Base-by-base conservation (phyloP, 805 yeast species). In the Debaryomyces tyrocola region DNA sequence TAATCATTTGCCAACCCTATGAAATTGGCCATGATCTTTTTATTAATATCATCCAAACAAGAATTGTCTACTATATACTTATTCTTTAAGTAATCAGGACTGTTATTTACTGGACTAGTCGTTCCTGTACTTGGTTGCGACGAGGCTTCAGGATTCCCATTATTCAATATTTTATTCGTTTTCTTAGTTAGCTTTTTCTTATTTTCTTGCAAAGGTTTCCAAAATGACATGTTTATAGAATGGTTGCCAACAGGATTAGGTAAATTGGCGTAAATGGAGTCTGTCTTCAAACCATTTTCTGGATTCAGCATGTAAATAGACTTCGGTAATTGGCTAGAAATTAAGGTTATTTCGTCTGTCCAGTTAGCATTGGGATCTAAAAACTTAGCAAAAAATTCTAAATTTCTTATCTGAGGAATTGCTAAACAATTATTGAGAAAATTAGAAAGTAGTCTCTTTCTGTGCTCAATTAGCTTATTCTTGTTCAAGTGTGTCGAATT, bases 311-410 rank as follows among this genome's bases (percentile, higher is more conserved):
- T 59, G 46, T 70, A 71, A 1, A 69, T 63, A 8, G 70, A 65
- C 44, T 65, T 67, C 2, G 78, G 78, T 37, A 73, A 57, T 44
- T 71, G 75, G 44, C 66, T 64, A 20, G 58, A 54, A 8, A 71
- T 62, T 38, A 72, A 55, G 14, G 61, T 46, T 4, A 67, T 63
- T 46, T 73, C 96, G 58, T 91, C 96, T 20, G 78, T 73, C 92
- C 97, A 94, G 53, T 80, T 79, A 10, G 88, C 81, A 49, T 85
- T 85, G 6, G 98, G 96, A 59, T 90, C 94, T 46, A 94, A 64
- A 58, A 94, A 94, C 59, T 85, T 82, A 35, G 82, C 77, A 57
- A 90, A 88, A 18, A 87, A 82, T 15, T 75, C 75, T 52, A 84
- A 79, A 20, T 74, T 74, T 34, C 82, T 67, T 18, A 94, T 74